These are phyloP conservation scores for Forsythia suspensa DNA, from an alignment of 257 asterid species.

Conservation along the genomic window DNA sequence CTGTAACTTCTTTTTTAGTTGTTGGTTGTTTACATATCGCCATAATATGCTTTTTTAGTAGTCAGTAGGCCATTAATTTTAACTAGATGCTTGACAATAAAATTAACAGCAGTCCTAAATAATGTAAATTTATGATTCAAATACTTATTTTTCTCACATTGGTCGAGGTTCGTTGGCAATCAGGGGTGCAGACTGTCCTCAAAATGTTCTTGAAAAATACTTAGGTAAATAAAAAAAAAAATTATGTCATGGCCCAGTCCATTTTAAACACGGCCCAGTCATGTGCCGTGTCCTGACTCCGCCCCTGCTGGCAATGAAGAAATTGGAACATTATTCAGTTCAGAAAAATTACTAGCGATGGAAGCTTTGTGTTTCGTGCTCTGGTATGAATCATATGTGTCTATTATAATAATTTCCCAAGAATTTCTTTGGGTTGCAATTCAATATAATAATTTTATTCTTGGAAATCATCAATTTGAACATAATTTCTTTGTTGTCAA, in stretches of 20 bases:
- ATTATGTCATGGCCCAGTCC: too few species aligned
- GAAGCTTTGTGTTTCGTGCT: conserved; percentile 92
- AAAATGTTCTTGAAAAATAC: too few species aligned
- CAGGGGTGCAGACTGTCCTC: too few species aligned
- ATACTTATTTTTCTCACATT: conserved; percentile 29
- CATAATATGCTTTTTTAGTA: background rate
- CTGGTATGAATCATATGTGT: conserved; percentile 48
- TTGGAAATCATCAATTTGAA: too few species aligned
- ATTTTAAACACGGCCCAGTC: too few species aligned
- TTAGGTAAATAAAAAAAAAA: too few species aligned
- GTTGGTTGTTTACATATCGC: background rate
- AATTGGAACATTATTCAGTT: conserved; percentile 69
- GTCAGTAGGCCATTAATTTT: too few species aligned
- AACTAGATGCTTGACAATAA: too few species aligned
- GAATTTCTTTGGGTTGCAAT: background rate
- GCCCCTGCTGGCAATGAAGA: conserved; percentile 37
- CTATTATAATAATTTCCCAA: conserved; percentile 14
- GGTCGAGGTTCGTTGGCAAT: conserved; percentile 59
- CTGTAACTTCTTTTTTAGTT: conserved; percentile 31
- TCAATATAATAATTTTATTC: too few species aligned
- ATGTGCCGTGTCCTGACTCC: too few species aligned
- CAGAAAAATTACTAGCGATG: conserved; percentile 86
- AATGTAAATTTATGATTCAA: background rate
- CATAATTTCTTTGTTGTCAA: too few species aligned
- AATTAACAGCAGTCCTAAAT: background rate